Percentiles rank a stretch among this genome's conserved stretches.
Conservation (phyloP, 371 early-diverging fungal genomes). For the Syncephalastrum sp. region DNA sequence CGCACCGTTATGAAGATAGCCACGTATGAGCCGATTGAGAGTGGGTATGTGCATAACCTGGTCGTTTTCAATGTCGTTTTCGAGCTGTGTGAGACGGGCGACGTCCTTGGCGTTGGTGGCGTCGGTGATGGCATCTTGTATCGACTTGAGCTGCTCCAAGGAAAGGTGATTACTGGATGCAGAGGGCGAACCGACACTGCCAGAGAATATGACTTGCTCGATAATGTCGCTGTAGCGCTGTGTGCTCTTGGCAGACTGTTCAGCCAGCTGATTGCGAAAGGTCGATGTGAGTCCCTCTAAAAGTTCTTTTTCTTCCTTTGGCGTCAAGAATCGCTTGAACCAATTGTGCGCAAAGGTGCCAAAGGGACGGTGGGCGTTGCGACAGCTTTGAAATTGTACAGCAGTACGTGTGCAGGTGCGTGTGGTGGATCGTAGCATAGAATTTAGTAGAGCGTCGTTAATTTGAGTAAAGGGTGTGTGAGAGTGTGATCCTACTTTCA, state of each 20-base stretch:
- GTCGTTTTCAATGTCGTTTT: conserved; percentile 21
- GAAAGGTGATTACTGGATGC: conserved; percentile 14
- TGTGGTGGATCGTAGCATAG: too few species aligned
- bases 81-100: conserved; percentile 13
- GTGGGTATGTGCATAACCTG: conserved; percentile 20
- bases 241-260: conserved; percentile 26
- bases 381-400: too few species aligned
- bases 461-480: too few species aligned
- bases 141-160: conserved; percentile 17
- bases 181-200: conserved; percentile 6
- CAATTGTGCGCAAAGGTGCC: conserved; percentile 12
- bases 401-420: too few species aligned
- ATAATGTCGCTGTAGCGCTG: conserved; percentile 42
- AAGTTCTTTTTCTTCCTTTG: conserved; percentile 42
- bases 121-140: conserved; percentile 24
- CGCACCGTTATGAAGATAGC: conserved; percentile 22
- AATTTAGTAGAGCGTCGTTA: too few species aligned
- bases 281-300: conserved; percentile 39
- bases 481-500: too few species aligned
- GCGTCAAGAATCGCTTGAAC: conserved; percentile 40
- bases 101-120: conserved; percentile 24
- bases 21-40: conserved; percentile 42
- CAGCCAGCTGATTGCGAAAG: conserved; percentile 38
- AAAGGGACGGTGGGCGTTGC: neutral
- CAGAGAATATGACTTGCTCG: conserved; percentile 32